Conservation (phyloP, 805 yeast genomes). For the Kodamaea hsintzibuensis region DNA sequence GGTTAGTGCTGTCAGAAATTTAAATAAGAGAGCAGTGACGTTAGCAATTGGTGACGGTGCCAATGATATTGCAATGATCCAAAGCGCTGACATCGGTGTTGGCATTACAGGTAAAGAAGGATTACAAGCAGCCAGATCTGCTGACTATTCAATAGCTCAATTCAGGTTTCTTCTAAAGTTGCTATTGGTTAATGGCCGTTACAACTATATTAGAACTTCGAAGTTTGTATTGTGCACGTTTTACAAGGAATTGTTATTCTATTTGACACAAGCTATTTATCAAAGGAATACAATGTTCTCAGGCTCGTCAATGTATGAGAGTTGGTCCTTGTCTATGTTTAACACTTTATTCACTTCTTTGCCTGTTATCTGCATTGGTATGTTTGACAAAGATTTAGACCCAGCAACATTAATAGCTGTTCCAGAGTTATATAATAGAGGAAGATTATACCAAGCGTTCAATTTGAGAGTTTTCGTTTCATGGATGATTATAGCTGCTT, state of each 20-base stretch:
- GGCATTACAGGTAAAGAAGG: constrained; percentile 99
- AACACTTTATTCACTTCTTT: constrained; percentile 93
- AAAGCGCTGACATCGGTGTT: constrained; percentile 95
- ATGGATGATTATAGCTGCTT: constrained; percentile 79
- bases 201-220: constrained; percentile 88
- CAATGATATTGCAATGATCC: constrained; percentile 98
- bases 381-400: constrained; percentile 86
- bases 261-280: constrained; percentile 82
- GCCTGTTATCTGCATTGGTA: constrained; percentile 91
- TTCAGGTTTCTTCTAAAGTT: constrained; percentile 82
- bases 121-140: constrained; percentile 90
- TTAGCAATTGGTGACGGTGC: constrained; percentile 99
- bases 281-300: constrained; percentile 87
- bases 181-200: constrained; percentile 90
- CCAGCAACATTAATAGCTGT: constrained; percentile 88
- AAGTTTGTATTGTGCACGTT: constrained; percentile 92
- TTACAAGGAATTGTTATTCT: constrained; percentile 89
- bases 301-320: constrained; percentile 90
- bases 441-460: constrained; percentile 74
- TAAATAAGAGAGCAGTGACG: constrained; percentile 71
- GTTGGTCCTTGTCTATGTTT: constrained; percentile 97
- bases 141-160: constrained; percentile 95
- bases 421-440: constrained; percentile 83
- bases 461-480: constrained; percentile 64
- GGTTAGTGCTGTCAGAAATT: constrained; percentile 78